A percentile compares a stretch with the other conserved stretches of the same genome.
These are phyloP conservation scores for Eucalyptus guilfoylei DNA, from an alignment of 345 rosid genomes.

Conservation along the genomic window DNA sequence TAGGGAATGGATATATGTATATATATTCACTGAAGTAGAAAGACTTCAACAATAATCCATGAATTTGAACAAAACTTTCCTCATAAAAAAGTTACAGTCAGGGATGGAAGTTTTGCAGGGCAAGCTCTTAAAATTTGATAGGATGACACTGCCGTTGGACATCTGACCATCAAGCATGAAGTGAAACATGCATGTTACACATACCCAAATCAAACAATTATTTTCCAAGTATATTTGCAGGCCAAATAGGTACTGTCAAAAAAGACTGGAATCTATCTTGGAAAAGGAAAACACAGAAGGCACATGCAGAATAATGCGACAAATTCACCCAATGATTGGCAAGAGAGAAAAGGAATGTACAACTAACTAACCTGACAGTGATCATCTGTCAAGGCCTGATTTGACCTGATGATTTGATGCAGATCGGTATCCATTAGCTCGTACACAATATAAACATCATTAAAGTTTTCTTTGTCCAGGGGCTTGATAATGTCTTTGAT, in stretches of 20 bases:
- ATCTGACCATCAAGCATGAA: neutral
- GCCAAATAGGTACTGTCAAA: neutral
- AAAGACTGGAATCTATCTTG: neutral
- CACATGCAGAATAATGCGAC: neutral
- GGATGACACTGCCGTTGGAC: neutral
- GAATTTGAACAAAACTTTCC: neutral
- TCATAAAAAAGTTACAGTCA: neutral
- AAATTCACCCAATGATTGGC: neutral
- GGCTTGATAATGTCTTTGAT: conserved; percentile 81
- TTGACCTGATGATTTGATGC: conserved; percentile 76
- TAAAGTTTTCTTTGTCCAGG: conserved; percentile 53
- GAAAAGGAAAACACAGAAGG: neutral
- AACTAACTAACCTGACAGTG: conserved; percentile 63
- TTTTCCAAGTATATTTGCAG: neutral
- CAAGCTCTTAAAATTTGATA: neutral
- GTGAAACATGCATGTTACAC: neutral
- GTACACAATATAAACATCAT: conserved; percentile 80
- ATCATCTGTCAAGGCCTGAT: conserved; percentile 68
- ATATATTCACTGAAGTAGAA: neutral
- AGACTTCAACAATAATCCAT: neutral
- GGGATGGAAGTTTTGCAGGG: neutral
- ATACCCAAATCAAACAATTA: neutral
- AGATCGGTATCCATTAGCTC: conserved; percentile 95
- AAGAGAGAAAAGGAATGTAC: neutral
- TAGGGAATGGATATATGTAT: neutral